Base-by-base conservation (phyloP, 1,139 yeast species). In the Suhomyces guaymorum region DNA sequence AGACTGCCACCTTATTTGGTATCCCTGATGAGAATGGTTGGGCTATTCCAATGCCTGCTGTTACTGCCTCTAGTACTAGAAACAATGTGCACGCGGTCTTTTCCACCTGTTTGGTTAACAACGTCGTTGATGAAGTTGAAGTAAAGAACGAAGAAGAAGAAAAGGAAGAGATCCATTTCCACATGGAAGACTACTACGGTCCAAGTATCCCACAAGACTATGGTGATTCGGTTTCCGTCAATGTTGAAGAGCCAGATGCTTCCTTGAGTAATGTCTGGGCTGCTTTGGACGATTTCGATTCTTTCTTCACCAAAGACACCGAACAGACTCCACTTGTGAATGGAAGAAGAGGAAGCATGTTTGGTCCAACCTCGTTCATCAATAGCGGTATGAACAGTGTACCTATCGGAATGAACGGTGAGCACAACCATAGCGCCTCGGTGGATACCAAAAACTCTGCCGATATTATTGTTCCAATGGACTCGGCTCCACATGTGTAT, bases 11-110 rank as follows among this genome's bases (percentile, higher is more conserved):
- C 0, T 66, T 92, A 37, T 94, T 89, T 66, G 98, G 98, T 11
- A 82, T 90, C 15, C 98, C 98, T 0, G 96, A 89, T 41, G 96
- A 87, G n/a, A 81, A 82, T 54, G 99, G 99, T 1, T 94, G 99
- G 99, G 82, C 97, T 0, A 81, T 94, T 31, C 95, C 97, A 2
- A 84, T 86, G 92, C 96, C 97, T 0, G 86, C 90, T 0, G 79
- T 86, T 22, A 82, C 95, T 0, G 88, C 97, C 0, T 83, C 95
- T 0, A 77, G 84, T 9, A 87, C 97, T 0, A 69, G 97, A 45
- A 87, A 86, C 54, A 92, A 94, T 54, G 95, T 94, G 2, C 97
- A 92, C 58, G 90, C 97, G 0, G 98, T 92, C 3, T 92, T 87
- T 54, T 81, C 90, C 21, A 87, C 96, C 0, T 90, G 97, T 54